phyloP scores from a whole-genome alignment of 2,329 filamentous ascomycete genomes.

The Xylaria arbuscula region DNA sequence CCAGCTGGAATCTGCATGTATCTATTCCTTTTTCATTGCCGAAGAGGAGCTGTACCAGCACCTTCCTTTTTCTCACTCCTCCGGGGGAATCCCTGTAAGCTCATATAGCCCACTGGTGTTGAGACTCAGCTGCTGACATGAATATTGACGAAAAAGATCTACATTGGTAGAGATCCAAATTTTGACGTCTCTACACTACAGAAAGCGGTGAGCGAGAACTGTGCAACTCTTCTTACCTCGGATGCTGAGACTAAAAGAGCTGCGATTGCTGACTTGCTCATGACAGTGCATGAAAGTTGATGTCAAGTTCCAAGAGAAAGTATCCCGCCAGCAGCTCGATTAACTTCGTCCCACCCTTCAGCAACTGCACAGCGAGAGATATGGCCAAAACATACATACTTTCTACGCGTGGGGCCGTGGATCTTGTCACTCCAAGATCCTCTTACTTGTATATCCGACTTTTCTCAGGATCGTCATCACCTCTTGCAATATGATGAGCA shows the following conservation, averaged over 20 bases:
- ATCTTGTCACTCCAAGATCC: slow-evolving; percentile 43
- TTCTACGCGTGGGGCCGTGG: slow-evolving; percentile 43
- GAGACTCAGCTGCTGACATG: slow-evolving; percentile 3
- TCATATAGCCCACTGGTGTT: not conserved
- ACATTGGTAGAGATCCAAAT: slow-evolving; percentile 42
- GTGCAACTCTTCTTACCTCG: not conserved
- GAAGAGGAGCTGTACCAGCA: slow-evolving; percentile 39
- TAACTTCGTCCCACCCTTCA: slow-evolving; percentile 30
- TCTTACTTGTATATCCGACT: slow-evolving; percentile 41
- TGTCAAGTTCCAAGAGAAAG: slow-evolving; percentile 34
- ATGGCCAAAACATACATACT: slow-evolving; percentile 42
- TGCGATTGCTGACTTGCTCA: not conserved
- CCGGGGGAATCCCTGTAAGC: slow-evolving; percentile 39
- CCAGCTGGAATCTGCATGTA: slow-evolving; percentile 42
- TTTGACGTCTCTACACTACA: slow-evolving; percentile 33
- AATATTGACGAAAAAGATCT: slow-evolving; percentile 32
- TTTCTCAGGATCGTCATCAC: slow-evolving; percentile 46
- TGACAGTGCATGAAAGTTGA: slow-evolving; percentile 26
- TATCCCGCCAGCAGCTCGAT: slow-evolving; percentile 38
- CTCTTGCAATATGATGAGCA: slow-evolving; percentile 47
- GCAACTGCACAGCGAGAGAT: slow-evolving; percentile 31
- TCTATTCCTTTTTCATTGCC: slow-evolving; percentile 43
- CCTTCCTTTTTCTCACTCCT: slow-evolving; percentile 33
- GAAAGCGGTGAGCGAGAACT: slow-evolving; percentile 22
- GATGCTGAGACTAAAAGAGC: not conserved